These are phyloP conservation scores for Glaciozyma antarctica DNA, from an alignment of 768 basidiomycete genomes.

Conservation along the genomic window DNA sequence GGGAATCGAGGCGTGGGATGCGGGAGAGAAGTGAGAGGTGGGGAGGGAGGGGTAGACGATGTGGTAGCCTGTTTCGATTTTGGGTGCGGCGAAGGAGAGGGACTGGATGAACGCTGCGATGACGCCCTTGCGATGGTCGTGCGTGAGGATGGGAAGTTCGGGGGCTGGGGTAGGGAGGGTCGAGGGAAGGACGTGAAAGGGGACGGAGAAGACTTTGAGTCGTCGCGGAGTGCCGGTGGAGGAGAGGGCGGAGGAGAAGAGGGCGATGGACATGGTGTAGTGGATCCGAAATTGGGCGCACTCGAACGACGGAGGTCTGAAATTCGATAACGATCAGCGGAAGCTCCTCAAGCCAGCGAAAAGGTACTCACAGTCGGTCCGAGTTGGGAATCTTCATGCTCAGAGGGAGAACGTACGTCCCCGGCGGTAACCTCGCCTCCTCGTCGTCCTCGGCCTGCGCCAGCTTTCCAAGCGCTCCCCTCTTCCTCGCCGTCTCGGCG, in stretches of 20 bases:
- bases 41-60: constrained; percentile 34
- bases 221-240: constrained; percentile 28
- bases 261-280: constrained; percentile 36
- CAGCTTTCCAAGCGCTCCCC: constrained; percentile 2
- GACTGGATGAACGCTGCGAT: constrained; percentile 32
- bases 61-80: constrained; percentile 33
- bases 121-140: constrained; percentile 34
- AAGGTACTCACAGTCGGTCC: constrained; percentile 31
- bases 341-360: background rate
- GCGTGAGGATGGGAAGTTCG: constrained; percentile 34
- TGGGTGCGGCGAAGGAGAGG: constrained; percentile 24
- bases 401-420: constrained; percentile 35
- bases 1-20: constrained; percentile 30
- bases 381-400: constrained; percentile 37
- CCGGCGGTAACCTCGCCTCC: constrained; percentile 28
- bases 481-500: constrained; percentile 15
- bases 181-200: constrained; percentile 36
- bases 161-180: constrained; percentile 33
- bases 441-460: constrained; percentile 23
- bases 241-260: constrained; percentile 29
- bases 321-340: background rate
- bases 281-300: constrained; percentile 33
- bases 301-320: constrained; percentile 36
- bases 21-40: constrained; percentile 34
- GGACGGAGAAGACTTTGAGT: constrained; percentile 34